These are phyloP conservation scores for Apophysomyces trapeziformis DNA, from an alignment of 371 early-diverging fungal genomes.

Conservation along the genomic window DNA sequence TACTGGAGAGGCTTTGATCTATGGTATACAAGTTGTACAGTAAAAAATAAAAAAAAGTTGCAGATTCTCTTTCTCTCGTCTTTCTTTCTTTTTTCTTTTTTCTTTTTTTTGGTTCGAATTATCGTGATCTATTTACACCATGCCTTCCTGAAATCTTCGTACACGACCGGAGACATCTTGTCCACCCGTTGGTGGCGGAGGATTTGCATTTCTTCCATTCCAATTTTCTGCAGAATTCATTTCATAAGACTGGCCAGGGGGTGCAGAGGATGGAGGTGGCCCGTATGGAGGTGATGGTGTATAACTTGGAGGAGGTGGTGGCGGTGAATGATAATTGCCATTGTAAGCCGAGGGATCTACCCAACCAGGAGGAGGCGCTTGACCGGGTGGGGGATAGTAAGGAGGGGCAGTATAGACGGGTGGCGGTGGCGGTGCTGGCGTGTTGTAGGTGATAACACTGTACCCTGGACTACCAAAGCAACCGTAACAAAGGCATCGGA, in stretches of 20 bases:
- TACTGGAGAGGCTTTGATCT: slow-evolving; percentile 51
- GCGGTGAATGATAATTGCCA: slow-evolving; percentile 29
- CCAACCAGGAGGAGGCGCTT: slow-evolving; percentile 47
- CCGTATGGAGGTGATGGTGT: slow-evolving; percentile 12
- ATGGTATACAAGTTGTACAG: neutral
- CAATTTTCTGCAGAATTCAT: slow-evolving; percentile 26
- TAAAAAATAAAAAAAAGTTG: neutral
- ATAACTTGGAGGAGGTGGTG: slow-evolving; percentile 28
- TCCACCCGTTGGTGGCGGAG: slow-evolving; percentile 10
- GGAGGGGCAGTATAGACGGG: slow-evolving; percentile 21
- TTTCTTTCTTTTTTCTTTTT: neutral
- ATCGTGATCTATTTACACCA: neutral
- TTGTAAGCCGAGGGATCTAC: slow-evolving; percentile 61
- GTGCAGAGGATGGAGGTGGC: neutral
- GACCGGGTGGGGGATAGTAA: slow-evolving; percentile 22
- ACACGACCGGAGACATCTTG: slow-evolving; percentile 11
- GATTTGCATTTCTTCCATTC: slow-evolving; percentile 6
- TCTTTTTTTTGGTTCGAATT: neutral
- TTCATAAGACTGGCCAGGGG: slow-evolving; percentile 25
- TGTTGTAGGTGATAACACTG: slow-evolving; percentile 21
- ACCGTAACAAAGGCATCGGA: slow-evolving; percentile 52
- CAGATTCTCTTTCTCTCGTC: neutral
- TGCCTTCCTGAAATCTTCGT: slow-evolving; percentile 15
- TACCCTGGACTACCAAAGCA: slow-evolving; percentile 31
- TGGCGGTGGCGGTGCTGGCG: slow-evolving; percentile 20